Evolutionary conservation across 768 basidiomycete species (phyloP), one percentile per base, ranked within the genome.

Genomic region (Lentinula boryana): DNA sequence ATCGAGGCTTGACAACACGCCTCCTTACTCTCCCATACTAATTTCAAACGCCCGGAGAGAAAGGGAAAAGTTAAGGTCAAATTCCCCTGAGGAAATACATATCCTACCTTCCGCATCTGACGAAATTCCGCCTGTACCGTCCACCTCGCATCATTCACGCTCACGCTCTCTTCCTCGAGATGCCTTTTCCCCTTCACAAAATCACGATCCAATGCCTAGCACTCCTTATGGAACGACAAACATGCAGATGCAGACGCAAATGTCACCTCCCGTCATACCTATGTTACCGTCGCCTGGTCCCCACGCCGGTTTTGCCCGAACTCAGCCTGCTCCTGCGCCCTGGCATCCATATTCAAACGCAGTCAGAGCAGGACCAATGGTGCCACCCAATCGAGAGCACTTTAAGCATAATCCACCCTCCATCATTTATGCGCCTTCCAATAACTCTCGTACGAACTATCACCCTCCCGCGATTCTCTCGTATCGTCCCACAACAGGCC

Each of bases 341-440:
- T 68, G 74, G 67, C 66, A 77, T 63, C 60, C 70, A 66, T 65
- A 68, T 65, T n/a, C 35, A 43, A 56, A 35, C 18, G 65, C 40
- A 68, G 21, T 52, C 33, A 60, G 58, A 15, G 13, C 33, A 66
- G 64, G 68, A 65, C 60, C 75, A 70, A 64, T 77, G 75, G 64
- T 78, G 72, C 71, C 60, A 70, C 55, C 76, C 65, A 50, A 18
- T 68, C 50, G 62, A 68, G 66, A 61, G 67, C 64, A 60, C 70
- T 64, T 67, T 63, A 44, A 63, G 60, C 80, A 77, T 59, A 74
- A 79, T 32, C 79, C 80, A 2, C 83, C 85, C 32, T 80, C 83
- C 61, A 86, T 86, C 63, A 76, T 85, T 58, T 86, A 87, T 68
- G 84, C 85, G 18, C 81, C 85, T 48, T 72, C 79, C 41, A 77